Base-by-base conservation (phyloP, 2,329 filamentous ascomycete species). In the Verticillium zaregamsianum region DNA sequence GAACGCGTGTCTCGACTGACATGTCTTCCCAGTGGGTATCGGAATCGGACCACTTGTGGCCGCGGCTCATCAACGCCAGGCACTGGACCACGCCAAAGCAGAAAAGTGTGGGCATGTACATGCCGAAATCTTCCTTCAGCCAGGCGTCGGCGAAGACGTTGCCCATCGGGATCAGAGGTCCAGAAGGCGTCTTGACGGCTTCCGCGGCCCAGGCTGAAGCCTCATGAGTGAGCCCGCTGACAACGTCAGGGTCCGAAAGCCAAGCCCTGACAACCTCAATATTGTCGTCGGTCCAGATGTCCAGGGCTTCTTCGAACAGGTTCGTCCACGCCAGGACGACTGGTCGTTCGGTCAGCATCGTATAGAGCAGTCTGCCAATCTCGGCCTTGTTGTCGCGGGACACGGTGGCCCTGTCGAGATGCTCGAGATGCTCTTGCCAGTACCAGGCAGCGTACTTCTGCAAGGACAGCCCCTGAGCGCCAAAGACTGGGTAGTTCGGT, bases 51-150 rank as follows among this genome's bases (percentile, higher is more conserved):
- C 74, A 78, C 0, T 72, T 74, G 59, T 72, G 68, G 2, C 75
- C 77, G 1, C 72, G 70, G 15, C 78, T 70, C 68, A 78, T 73
- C 3, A 74, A 74, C 5, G 77, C 74, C 33, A 78, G 70, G 52
- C 71, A 74, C 61, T 79, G 77, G 4, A 79, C 77, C 40, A 79
- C 77, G 60, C 77, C 75, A 63, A 79, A 78, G 64, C 77, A 79
- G 61, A 78, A 76, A 0, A 75, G 65, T 0, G 77, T 77, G 5
- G 77, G 75, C 6, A 78, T 67, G 39, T 78, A 79, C 37, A 68
- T 68, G 31, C 70, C 65, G 32, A 72, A 78, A 4, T 71, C 68
- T 4, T 68, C 66, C 0, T 72, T 71, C 0, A 79, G 69, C 77
- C 77, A 79, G 0, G 75, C 76, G 3, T 70, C 66, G 2, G 76